phyloP scores from a whole-genome alignment of 2,329 filamentous ascomycete species.

The Nemania diffusa region DNA sequence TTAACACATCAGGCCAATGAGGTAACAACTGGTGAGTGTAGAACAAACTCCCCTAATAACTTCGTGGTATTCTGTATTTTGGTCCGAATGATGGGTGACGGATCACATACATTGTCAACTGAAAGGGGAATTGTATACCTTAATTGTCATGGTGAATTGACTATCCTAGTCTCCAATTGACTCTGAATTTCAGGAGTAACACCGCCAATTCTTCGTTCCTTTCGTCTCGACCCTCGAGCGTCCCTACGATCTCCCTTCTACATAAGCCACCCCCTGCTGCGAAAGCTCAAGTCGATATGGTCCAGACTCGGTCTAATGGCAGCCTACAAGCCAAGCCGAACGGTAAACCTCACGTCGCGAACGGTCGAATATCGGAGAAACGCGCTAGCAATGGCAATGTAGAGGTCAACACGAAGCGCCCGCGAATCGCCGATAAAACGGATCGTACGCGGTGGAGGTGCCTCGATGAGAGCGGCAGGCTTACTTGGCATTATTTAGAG shows the following conservation, averaged over 20 bases:
- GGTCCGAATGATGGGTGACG: background rate
- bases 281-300: conserved; percentile 24
- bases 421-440: conserved; percentile 68
- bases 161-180: conserved; percentile 10
- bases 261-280: background rate
- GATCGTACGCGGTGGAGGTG: conserved; percentile 88
- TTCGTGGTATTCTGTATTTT: too few relatives aligned
- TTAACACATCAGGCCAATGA: background rate
- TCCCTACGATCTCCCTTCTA: background rate
- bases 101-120: background rate
- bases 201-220: background rate
- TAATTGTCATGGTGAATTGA: background rate
- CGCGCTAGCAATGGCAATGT: conserved; percentile 54
- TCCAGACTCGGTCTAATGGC: conserved; percentile 32
- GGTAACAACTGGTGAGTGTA: background rate
- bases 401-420: conserved; percentile 54
- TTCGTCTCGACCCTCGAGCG: background rate
- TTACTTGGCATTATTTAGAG: conserved; percentile 93
- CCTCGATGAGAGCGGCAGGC: conserved; percentile 81
- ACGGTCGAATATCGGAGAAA: conserved; percentile 51
- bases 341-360: conserved; percentile 32
- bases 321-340: conserved; percentile 38
- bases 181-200: background rate
- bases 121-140: conserved; percentile 1
- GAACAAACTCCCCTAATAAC: background rate